Evolutionary conservation across 164 flowering plant species (phyloP), one percentile per base, ranked within the genome.

Genomic region (Aristolochia fimbriata): DNA sequence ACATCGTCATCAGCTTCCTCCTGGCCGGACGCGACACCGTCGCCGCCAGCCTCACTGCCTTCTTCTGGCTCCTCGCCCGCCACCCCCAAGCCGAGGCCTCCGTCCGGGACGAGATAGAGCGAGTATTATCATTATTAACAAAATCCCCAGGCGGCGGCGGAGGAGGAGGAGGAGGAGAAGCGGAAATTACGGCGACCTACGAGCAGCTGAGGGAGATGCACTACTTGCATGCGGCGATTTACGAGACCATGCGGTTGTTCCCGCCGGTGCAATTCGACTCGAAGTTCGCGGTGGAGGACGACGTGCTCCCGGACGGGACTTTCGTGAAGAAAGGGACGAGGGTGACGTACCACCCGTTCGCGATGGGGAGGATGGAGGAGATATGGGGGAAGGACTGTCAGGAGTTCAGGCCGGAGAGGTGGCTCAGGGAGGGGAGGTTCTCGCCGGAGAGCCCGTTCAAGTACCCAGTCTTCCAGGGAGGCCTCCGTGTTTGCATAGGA

Each of bases 21-120:
- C 61, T 85, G 31, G 96, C 91, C 0, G 96, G 96, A 7, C 70
- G 94, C 0, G 96, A 89, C 79, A 80, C 91, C 2, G 77, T 81
- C 4, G 82, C 91, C 0, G 73, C 94, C 0, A 83, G 83, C 19
- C 57, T 89, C 45, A 82, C 91, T 0, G 68, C 80, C 57, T 75
- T 89, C 61, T 78, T 89, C 65, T 81, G 75, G 78, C 56, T 85
- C 8, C 2, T 84, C 33, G 59, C 80, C 1, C 61, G 65, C 3
- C 69, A 84, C 64, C 89, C 84, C 4, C 55, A 59, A 0, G 84
- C 81, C 0, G 79, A 55, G 55, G 37, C 50, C 0, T 15, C 51
- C 47, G 22, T 61, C n/a, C 17, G 55, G 19, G 47, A 61, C 8
- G 64, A 61, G 51, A 37, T 61, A 15, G 20, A 20, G 10, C 57